These are phyloP conservation scores for Trichopus zeylanicus DNA, from an alignment of 116 monocot genomes.

Conservation along the genomic window DNA sequence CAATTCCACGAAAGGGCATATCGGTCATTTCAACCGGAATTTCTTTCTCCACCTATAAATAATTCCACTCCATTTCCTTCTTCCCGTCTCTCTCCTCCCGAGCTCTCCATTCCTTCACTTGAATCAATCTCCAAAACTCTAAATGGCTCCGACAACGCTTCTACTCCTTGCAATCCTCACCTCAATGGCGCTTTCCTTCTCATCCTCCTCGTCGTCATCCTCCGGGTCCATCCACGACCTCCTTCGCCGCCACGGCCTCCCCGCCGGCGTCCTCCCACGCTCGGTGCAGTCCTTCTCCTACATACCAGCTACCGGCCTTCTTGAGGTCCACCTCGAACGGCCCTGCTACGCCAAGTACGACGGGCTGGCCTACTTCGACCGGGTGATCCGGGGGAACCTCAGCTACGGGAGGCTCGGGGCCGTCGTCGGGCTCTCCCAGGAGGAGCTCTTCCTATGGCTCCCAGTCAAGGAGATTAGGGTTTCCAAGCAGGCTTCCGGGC, in stretches of 20 bases:
- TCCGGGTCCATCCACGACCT: slow-evolving; percentile 45
- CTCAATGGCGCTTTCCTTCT: too few species aligned
- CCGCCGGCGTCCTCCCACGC: slow-evolving; percentile 71
- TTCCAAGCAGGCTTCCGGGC: slow-evolving; percentile 38
- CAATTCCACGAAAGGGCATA: too few species aligned
- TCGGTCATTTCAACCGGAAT: too few species aligned
- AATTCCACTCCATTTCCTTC: too few species aligned
- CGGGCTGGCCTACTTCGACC: slow-evolving; percentile 59
- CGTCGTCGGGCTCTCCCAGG: slow-evolving; percentile 67
- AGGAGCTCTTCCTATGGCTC: slow-evolving; percentile 94
- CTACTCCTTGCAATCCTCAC: neutral
- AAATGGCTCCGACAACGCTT: neutral
- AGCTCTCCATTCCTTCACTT: too few species aligned
- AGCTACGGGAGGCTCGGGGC: slow-evolving; percentile 67
- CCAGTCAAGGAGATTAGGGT: slow-evolving; percentile 66
- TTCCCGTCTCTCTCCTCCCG: too few species aligned
- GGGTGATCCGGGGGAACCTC: slow-evolving; percentile 59
- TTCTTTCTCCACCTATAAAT: too few species aligned
- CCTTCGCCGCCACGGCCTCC: slow-evolving; percentile 64
- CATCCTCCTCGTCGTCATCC: neutral
- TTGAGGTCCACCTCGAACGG: slow-evolving; percentile 44
- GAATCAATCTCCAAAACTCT: too few species aligned
- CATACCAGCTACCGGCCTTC: slow-evolving; percentile 39
- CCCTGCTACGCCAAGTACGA: slow-evolving; percentile 73
- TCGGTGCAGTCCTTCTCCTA: slow-evolving; percentile 42